Evolutionary conservation across 1,139 yeast species (phyloP), one percentile per base, ranked within the genome.

Genomic region (Torulaspora globosa): DNA sequence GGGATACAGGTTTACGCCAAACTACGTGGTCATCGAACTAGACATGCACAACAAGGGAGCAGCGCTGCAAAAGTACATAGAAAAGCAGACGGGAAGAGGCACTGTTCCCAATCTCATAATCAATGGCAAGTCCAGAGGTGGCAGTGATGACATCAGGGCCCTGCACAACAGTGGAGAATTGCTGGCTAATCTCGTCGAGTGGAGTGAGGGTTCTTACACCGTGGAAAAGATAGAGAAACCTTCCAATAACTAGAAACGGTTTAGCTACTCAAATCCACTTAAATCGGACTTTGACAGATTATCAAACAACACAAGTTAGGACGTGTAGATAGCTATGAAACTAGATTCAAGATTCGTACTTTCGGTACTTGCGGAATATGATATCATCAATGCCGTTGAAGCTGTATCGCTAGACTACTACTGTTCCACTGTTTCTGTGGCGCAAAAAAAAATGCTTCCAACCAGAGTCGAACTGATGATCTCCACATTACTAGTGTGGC

Each of bases 21-120:
- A 72, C 34, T 90, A 88, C 4, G 63, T 73, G 10, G 75, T 86
- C 39, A 88, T 90, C 23, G 97, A 92, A 63, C 74, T 92, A 46
- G 97, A 92, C 67, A 74, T 72, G 59, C 95, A 89, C 63, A 74
- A 76, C 39, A 76, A 81, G 58, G 92, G 92, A 1, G 63, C 66
- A 11, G 78, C 73, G 47, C 70, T 84, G 50, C 92, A 84, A 62
- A 73, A 69, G 12, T 79, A 79, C 62, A 71, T 84, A 46, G 79
- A 72, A 10, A 70, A 72, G 40, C 66, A 73, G 41, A 73, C 85
- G 2, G 84, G 84, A 2, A 73, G 92, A 59, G 65, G 62, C 16
- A 84, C 92, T 0, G 94, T 84, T 4, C 94, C 94, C 24, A 84
- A 84, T 56, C 73, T 84, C 15, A 68, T 83, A 42, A 71, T 84